Base-by-base conservation (phyloP, 176 grass and related monocot species). In the Themeda triandra region DNA sequence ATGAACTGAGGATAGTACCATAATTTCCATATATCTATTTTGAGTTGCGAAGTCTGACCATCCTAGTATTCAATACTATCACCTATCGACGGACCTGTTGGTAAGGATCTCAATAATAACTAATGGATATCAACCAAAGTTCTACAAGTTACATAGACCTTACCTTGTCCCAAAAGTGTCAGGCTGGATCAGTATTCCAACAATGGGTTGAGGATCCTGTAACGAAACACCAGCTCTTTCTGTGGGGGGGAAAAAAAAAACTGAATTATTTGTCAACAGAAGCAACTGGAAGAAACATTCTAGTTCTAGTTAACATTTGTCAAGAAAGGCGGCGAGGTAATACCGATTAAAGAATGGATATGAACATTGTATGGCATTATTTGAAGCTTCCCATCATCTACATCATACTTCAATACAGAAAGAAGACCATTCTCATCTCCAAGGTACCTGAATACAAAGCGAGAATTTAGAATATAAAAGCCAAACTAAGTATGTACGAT, bases 361-460 rank as follows among this genome's bases (percentile, higher is more conserved):
- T 89, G 77, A 80, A 98, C 86, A 71, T 87, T 84, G 77, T 95
- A 98, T 15, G 89, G 95, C 91, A 98, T 92, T 80, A 37, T 95
- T 76, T 83, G 88, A 86, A 98, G 78, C 27, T 95, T 95, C 83
- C 90, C 90, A 74, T 98, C 92, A 90, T 93, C 87, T 51, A 91
- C 66, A 79, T 92, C 87, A 71, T 92, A 98, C 75, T 93, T 98
- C 63, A 95, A 73, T 67, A 98, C 92, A 86, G 95, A 93, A 75
- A 98, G 88, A 42, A 92, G 79, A 11, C 95, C 95, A 76, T 95
- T 93, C 76, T 98, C 95, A 92, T 98, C 95, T 40, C 95, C 95
- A 93, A 98, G 31, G 89, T 91, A 98, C 90, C 95, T 98, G 85
- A 88, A 77, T 76, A 54, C 29, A 78, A 66, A 72, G 51, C 18